Evolutionary conservation across 306 rosid genomes (phyloP).

Genomic region (Datisca glomerata): DNA sequence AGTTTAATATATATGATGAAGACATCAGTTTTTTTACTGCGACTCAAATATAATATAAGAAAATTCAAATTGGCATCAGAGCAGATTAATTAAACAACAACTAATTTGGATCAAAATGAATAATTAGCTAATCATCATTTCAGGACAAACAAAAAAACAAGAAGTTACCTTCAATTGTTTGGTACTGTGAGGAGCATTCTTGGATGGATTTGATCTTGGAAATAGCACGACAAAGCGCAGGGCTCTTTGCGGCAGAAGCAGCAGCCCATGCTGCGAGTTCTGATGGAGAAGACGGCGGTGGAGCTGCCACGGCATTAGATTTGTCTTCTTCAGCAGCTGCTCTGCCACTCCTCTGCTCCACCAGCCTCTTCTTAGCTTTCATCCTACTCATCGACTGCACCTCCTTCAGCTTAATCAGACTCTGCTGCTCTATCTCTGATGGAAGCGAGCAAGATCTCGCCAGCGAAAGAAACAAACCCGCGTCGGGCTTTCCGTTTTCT

Average conservation of each 20-base stretch:
- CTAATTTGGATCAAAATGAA: no score
- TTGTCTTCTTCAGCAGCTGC: conserved; percentile 9
- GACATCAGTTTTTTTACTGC: no score
- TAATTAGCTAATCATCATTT: no score
- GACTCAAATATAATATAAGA: no score
- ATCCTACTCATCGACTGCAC: conserved; percentile 15
- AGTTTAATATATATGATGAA: no score
- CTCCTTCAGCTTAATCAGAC: conserved; percentile 14
- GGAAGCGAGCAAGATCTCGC: conserved; percentile 26
- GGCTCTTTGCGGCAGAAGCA: conserved; percentile 16
- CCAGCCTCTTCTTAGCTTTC: conserved; percentile 19
- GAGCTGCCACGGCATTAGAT: neutral
- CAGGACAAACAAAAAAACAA: neutral
- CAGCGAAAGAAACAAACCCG: conserved; percentile 13
- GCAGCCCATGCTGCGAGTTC: conserved; percentile 17
- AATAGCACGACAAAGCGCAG: conserved; percentile 14
- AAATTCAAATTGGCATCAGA: no score
- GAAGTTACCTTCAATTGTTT: conserved; percentile 4
- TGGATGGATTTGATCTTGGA: conserved; percentile 16
- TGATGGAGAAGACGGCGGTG: neutral
- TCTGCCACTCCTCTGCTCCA: conserved; percentile 18
- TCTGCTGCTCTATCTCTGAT: conserved; percentile 5
- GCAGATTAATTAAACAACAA: no score
- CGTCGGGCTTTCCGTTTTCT: neutral
- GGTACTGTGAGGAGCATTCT: conserved; percentile 3